Conservation (phyloP, 495 filamentous ascomycete genomes). For the Xylaria flabelliformis region DNA sequence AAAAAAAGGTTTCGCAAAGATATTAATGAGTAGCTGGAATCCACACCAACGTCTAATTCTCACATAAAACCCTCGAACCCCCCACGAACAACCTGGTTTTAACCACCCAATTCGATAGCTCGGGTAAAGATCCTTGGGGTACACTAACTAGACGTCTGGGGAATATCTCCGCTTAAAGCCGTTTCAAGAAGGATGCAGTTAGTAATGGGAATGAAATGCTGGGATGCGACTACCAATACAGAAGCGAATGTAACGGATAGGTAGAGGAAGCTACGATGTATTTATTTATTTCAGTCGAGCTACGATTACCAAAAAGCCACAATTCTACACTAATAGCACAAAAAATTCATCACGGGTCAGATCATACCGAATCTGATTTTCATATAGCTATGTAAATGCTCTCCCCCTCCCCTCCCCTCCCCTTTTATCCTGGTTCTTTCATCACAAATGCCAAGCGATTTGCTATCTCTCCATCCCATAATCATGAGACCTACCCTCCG, state of each 20-base stretch:
- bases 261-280: not conserved
- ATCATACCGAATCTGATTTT: not conserved
- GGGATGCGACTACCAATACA: not conserved
- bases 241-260: not conserved
- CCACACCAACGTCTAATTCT: not conserved
- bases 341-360: not conserved
- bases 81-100: not conserved
- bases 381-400: not conserved
- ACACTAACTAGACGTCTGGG: not conserved
- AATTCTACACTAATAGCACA: not conserved
- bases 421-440: not conserved
- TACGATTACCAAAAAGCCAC: not conserved
- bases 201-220: not conserved
- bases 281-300: not conserved
- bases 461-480: not conserved
- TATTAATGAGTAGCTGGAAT: not conserved
- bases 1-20: not conserved
- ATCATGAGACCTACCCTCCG: constrained; percentile 1
- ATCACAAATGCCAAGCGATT: not conserved
- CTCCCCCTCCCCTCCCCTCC: too few species aligned
- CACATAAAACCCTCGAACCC: not conserved
- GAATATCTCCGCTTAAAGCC: constrained; percentile 6
- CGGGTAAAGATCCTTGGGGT: not conserved
- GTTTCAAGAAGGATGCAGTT: not conserved
- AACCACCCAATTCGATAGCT: not conserved